Percentiles rank a stretch among this genome's conserved stretches.
Evolutionary conservation across 2,329 filamentous ascomycete species (phyloP).

Genomic region (Drechslera avenae): DNA sequence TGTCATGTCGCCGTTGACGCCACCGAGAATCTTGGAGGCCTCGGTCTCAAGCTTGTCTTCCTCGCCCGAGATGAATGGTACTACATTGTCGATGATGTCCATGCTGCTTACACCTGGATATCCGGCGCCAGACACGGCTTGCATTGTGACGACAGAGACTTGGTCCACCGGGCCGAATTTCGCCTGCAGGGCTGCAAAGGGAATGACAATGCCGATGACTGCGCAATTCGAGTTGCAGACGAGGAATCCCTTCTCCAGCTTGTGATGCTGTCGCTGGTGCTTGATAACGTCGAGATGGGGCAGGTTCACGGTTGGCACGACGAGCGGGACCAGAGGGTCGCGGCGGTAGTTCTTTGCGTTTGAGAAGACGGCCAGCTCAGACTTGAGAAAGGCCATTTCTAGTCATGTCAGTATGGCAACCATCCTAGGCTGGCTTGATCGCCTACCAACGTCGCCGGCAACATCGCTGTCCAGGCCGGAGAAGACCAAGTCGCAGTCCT

Average conservation of each 20-base stretch:
- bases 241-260: slow-evolving; percentile 82
- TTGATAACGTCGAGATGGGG: slow-evolving; percentile 84
- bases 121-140: slow-evolving; percentile 90
- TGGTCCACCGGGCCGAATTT: slow-evolving; percentile 77
- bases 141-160: slow-evolving; percentile 90
- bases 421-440: not conserved
- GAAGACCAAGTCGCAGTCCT: slow-evolving; percentile 91
- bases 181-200: slow-evolving; percentile 86
- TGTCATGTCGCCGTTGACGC: slow-evolving; percentile 71
- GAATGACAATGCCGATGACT: slow-evolving; percentile 93
- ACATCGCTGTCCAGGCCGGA: slow-evolving; percentile 91
- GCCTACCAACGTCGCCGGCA: slow-evolving; percentile 83
- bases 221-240: slow-evolving; percentile 99
- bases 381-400: slow-evolving; percentile 88
- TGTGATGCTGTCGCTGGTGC: slow-evolving; percentile 78
- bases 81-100: slow-evolving; percentile 95
- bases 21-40: slow-evolving; percentile 90
- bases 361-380: slow-evolving; percentile 90
- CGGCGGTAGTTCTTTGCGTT: slow-evolving; percentile 98
- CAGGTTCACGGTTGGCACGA: slow-evolving; percentile 94
- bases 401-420: slow-evolving; percentile 4
- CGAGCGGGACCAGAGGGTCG: slow-evolving; percentile 86
- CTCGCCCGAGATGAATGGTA: slow-evolving; percentile 90
- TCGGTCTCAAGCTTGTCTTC: slow-evolving; percentile 97
- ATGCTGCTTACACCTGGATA: slow-evolving; percentile 88